Base-by-base conservation (phyloP, 306 rosid genomes). In the Dalbergia cochinchinensis region DNA sequence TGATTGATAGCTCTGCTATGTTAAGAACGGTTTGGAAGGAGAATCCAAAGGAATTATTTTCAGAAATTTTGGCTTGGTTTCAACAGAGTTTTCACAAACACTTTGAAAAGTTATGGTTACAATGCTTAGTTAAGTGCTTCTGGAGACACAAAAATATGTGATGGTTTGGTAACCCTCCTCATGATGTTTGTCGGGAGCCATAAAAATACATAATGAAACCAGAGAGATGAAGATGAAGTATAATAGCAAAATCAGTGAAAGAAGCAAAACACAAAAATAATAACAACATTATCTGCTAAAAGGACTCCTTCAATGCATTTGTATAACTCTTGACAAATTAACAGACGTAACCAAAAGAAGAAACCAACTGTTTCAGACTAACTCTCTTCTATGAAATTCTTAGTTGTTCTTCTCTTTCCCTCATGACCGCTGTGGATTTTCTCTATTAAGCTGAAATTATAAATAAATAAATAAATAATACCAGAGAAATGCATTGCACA, bases 11-110 rank as follows among this genome's bases (percentile, higher is more conserved):
- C 50, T 85, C 90, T 78, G 83, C 88, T 15, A 83, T 33, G 79
- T 75, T 94, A 51, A 88, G 90, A 83, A 88, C 16, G 73, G 89
- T 77, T 55, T 94, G 97, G 99, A 85, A 83, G 84, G 86, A 91
- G 57, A 91, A 90, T 77, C 95, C 95, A 48, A 81, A 37, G 69
- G 99, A 87, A 65, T 58, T 94, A 51, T 82, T 75, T 79, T 39
- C 87, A 42, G 97, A 94, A 86, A 85, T 92, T 59, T 59, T 84
- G 89, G 94, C 78, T 79, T 92, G 97, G 97, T 92, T 94, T 91
- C 94, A 91, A 76, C 85, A 86, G 57, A 82, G 87, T 79, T 94
- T 85, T 80, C 89, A 67, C 75, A 79, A 68, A 59, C 83, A 85
- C 51, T 90, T 88, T 22, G 77, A 83, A 55, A 62, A 65, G 41